Percentiles rank a stretch among this genome's conserved stretches.
Conservation (phyloP, 2,329 filamentous ascomycete genomes). For the Nothophaeocryptopus gaeumannii region DNA sequence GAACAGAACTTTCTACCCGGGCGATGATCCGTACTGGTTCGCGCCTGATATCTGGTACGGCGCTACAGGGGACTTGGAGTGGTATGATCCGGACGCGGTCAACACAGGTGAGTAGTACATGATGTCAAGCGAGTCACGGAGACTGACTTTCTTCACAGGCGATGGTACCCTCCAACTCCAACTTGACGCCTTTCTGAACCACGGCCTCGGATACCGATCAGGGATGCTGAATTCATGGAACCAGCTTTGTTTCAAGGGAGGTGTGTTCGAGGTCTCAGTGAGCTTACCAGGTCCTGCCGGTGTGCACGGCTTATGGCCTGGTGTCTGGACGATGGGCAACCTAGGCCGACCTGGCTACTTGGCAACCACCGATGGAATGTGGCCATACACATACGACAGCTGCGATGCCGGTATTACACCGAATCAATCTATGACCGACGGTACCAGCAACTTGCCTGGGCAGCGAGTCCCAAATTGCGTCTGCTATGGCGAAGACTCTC, state of each 20-base stretch:
- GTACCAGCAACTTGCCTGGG: slow-evolving; percentile 44
- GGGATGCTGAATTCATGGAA: slow-evolving; percentile 56
- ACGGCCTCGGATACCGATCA: slow-evolving; percentile 53
- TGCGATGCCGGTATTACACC: slow-evolving; percentile 53
- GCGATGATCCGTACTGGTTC: slow-evolving; percentile 57
- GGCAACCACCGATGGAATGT: slow-evolving; percentile 53
- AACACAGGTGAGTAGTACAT: slow-evolving; percentile 40
- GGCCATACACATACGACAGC: slow-evolving; percentile 53
- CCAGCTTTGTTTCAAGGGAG: slow-evolving; percentile 54
- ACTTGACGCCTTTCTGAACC: slow-evolving; percentile 64
- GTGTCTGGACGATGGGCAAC: slow-evolving; percentile 56
- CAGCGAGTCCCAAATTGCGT: slow-evolving; percentile 47
- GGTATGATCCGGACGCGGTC: slow-evolving; percentile 54
- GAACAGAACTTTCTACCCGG: slow-evolving; percentile 54
- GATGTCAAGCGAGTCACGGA: neutral
- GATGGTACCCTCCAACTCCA: slow-evolving; percentile 51
- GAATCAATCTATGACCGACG: slow-evolving; percentile 47
- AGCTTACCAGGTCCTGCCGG: slow-evolving; percentile 53
- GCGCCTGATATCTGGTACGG: slow-evolving; percentile 56
- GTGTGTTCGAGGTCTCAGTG: slow-evolving; percentile 52
- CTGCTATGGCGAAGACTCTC: slow-evolving; percentile 47
- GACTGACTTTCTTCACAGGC: slow-evolving; percentile 7
- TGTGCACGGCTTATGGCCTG: slow-evolving; percentile 52
- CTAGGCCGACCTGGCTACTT: slow-evolving; percentile 53
- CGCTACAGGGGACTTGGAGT: slow-evolving; percentile 50